phyloP scores from a whole-genome alignment of 257 asterid species.

The Jacaranda mimosifolia region DNA sequence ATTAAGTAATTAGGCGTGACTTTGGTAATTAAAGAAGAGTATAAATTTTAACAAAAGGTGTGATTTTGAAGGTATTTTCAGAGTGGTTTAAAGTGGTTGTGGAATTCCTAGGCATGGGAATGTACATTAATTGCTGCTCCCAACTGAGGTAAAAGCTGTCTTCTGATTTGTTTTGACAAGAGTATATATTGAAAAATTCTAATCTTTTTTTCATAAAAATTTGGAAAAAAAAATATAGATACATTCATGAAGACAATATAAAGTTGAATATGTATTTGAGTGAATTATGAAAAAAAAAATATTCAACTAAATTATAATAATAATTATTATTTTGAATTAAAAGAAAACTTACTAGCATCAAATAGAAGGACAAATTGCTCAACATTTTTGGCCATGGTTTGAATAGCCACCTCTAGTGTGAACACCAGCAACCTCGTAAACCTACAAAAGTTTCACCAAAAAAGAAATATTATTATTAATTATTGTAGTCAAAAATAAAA shows the following conservation, averaged over 20 bases:
- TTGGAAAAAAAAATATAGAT: not conserved
- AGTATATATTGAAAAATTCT: constrained; percentile 22
- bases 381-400: constrained; percentile 77
- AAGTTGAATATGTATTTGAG: too few relatives aligned
- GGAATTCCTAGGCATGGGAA: constrained; percentile 65
- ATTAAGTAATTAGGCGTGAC: constrained; percentile 72
- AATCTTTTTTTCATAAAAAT: not conserved
- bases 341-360: constrained; percentile 81
- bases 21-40: constrained; percentile 48
- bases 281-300: too few relatives aligned
- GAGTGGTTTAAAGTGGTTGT: constrained; percentile 49
- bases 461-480: not conserved
- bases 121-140: constrained; percentile 52
- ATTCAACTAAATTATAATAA: too few relatives aligned
- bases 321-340: not conserved
- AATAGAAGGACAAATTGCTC: constrained; percentile 83
- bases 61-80: constrained; percentile 49
- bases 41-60: constrained; percentile 48
- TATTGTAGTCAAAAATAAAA: not conserved
- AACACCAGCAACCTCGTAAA: constrained; percentile 79
- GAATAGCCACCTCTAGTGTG: constrained; percentile 94
- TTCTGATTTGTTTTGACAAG: constrained; percentile 56
- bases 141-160: constrained; percentile 57
- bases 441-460: constrained; percentile 46
- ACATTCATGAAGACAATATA: not conserved